These are phyloP conservation scores for Tephrocybe sp. DNA, from an alignment of 768 basidiomycete genomes.

Conservation along the genomic window DNA sequence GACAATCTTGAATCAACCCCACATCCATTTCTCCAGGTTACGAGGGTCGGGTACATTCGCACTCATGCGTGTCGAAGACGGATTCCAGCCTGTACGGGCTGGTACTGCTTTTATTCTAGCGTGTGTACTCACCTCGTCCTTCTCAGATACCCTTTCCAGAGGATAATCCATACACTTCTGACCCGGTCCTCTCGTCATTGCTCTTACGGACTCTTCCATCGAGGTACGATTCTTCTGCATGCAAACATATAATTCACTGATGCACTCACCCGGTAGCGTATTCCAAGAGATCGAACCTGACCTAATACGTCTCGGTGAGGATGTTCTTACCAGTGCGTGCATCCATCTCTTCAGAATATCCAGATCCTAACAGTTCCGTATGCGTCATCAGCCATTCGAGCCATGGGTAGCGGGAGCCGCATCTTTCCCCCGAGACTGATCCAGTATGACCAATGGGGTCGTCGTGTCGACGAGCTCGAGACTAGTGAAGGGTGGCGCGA, in stretches of 20 bases:
- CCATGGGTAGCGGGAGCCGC: conserved; percentile 41
- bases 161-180: conserved; percentile 58
- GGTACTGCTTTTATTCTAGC: conserved; percentile 3
- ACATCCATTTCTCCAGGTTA: not conserved
- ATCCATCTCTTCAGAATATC: conserved; percentile 19
- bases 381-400: conserved; percentile 49
- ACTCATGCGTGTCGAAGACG: conserved; percentile 65
- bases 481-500: conserved; percentile 74
- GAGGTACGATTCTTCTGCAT: conserved; percentile 26
- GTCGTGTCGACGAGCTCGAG: conserved; percentile 58
- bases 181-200: conserved; percentile 60
- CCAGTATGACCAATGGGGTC: conserved; percentile 78
- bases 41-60: not conserved
- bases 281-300: conserved; percentile 55
- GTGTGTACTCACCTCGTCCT: not conserved
- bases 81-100: conserved; percentile 66
- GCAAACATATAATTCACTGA: not conserved
- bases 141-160: conserved; percentile 50
- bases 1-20: not conserved
- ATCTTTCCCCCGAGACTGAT: conserved; percentile 49
- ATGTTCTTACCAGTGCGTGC: conserved; percentile 45
- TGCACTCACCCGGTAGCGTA: conserved; percentile 28
- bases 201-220: conserved; percentile 55
- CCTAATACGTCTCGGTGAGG: conserved; percentile 54
- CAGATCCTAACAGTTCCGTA: no score